phyloP scores from a whole-genome alignment of 1,284 basidiomycete species.

The Stereum hirsutum region DNA sequence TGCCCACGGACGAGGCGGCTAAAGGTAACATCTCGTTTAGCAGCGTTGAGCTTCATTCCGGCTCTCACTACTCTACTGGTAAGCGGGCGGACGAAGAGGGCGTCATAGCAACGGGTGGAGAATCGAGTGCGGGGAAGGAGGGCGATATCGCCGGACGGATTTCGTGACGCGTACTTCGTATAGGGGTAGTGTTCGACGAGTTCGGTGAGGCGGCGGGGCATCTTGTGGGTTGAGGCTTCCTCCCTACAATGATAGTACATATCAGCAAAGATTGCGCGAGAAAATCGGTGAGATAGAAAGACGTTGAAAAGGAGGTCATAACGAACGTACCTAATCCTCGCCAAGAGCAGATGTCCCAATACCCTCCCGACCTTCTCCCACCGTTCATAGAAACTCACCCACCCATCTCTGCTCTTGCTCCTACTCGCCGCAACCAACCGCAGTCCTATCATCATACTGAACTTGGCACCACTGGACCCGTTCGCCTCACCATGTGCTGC shows the following conservation, averaged over 20 bases:
- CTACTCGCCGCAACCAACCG: slow-evolving; percentile 52
- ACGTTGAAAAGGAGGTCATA: background rate
- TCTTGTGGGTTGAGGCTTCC: slow-evolving; percentile 39
- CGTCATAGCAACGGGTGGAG: slow-evolving; percentile 51
- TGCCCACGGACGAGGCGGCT: too few species aligned
- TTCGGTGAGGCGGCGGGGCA: slow-evolving; percentile 64
- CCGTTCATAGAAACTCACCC: slow-evolving; percentile 52
- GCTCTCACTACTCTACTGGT: too few species aligned
- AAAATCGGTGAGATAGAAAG: too few species aligned
- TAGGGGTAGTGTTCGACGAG: slow-evolving; percentile 63
- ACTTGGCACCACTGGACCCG: slow-evolving; percentile 63
- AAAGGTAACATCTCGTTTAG: too few species aligned
- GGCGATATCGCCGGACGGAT: slow-evolving; percentile 28
- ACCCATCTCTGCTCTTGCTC: slow-evolving; percentile 40
- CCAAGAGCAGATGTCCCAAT: slow-evolving; percentile 65
- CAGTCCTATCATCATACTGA: slow-evolving; percentile 61
- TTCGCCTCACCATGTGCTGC: slow-evolving; percentile 63
- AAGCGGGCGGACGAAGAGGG: slow-evolving; percentile 57
- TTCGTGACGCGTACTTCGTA: slow-evolving; percentile 25
- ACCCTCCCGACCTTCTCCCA: slow-evolving; percentile 66
- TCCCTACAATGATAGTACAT: slow-evolving; percentile 34
- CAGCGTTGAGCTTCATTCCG: too few species aligned
- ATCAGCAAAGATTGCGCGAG: too few species aligned
- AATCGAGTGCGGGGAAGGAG: slow-evolving; percentile 50
- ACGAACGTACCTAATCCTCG: slow-evolving; percentile 51